These are phyloP conservation scores for Daldinia caldariorum DNA, from an alignment of 495 filamentous ascomycete genomes.

Conservation along the genomic window DNA sequence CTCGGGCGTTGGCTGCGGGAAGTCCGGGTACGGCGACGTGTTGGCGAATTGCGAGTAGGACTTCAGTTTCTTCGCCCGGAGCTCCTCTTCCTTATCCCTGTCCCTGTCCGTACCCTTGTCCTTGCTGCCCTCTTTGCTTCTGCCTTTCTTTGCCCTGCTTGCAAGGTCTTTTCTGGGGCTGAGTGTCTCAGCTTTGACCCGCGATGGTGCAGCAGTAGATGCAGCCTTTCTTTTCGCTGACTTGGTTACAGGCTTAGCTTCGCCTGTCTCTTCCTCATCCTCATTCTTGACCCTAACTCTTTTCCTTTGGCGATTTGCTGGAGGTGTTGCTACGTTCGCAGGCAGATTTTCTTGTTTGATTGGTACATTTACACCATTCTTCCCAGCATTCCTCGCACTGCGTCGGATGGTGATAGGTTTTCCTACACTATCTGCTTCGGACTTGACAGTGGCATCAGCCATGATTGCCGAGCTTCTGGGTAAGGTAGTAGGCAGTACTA, in stretches of 20 bases:
- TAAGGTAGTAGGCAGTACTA: background rate
- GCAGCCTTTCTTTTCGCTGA: background rate
- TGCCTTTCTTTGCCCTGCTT: background rate
- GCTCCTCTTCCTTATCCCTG: background rate
- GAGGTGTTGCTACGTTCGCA: background rate
- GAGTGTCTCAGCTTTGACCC: background rate
- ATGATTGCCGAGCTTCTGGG: conserved; percentile 12
- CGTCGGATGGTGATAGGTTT: background rate
- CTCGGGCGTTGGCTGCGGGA: conserved; percentile 70
- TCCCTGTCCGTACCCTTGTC: background rate
- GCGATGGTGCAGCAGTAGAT: background rate
- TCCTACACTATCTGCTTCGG: conserved; percentile 6
- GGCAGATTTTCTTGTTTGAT: conserved; percentile 8
- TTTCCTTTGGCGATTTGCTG: background rate
- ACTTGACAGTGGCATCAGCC: conserved; percentile 12
- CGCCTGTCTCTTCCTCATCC: background rate
- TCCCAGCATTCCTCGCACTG: background rate
- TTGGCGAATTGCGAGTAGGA: conserved; percentile 47
- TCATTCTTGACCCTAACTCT: background rate
- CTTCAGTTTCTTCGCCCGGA: conserved; percentile 48
- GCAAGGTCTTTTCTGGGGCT: background rate
- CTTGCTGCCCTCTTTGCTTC: background rate
- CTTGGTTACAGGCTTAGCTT: background rate
- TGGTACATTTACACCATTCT: background rate
- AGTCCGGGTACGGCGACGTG: conserved; percentile 73